Percentiles rank a stretch among this genome's conserved stretches.
These are phyloP conservation scores for Orbilia quercus DNA, from an alignment of 2,329 filamentous ascomycete species.

Conservation along the genomic window DNA sequence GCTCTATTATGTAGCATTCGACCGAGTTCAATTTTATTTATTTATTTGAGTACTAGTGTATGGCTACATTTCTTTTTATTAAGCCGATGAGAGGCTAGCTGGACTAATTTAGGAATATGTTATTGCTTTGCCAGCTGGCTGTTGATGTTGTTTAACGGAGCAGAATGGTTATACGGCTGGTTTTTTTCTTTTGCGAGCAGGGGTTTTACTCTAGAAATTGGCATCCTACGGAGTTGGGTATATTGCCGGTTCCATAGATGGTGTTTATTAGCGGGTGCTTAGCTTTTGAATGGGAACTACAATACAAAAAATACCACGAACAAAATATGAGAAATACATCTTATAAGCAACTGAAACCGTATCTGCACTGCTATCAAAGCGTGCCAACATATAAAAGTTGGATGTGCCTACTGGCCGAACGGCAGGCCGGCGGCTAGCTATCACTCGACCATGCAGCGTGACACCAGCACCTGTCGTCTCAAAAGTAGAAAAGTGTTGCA, in stretches of 20 bases:
- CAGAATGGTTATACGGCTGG: conserved; percentile 6
- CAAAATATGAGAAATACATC: no score
- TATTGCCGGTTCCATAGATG: no score
- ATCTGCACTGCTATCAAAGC: background rate
- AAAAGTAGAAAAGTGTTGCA: conserved; percentile 24
- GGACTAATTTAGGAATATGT: conserved; percentile 25
- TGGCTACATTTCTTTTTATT: background rate
- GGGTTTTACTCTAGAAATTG: conserved; percentile 26
- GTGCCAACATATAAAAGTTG: background rate
- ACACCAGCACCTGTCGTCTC: conserved; percentile 3
- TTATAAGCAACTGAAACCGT: no score
- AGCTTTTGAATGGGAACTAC: no score
- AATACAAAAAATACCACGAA: no score
- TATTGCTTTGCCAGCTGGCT: conserved; percentile 1
- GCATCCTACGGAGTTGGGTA: conserved; percentile 31
- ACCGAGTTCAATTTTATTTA: background rate
- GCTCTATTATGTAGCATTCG: conserved; percentile 43
- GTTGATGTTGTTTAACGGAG: conserved; percentile 27
- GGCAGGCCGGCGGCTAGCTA: conserved; percentile 39
- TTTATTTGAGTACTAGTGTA: no score
- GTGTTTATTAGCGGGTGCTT: no score
- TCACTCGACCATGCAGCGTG: conserved; percentile 33
- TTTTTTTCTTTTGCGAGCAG: conserved; percentile 24
- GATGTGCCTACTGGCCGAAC: conserved; percentile 30
- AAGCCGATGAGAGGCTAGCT: conserved; percentile 7